Evolutionary conservation across 2,329 filamentous ascomycete genomes (phyloP).

Genomic region (Trichoderma sp.): DNA sequence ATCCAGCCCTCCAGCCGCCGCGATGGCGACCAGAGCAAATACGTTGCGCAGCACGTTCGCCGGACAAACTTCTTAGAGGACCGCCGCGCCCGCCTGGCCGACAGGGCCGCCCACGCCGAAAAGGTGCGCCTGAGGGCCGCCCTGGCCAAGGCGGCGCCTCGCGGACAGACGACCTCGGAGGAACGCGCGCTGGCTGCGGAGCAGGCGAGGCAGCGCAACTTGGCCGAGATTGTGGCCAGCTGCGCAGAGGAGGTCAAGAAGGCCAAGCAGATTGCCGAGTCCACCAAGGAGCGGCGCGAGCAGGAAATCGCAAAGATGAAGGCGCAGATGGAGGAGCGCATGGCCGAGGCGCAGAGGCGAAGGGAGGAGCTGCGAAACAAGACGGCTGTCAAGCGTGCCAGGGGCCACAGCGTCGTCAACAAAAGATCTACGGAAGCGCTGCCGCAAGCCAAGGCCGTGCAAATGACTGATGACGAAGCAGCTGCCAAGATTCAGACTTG

Average conservation of each 20-base stretch:
- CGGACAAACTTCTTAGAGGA: slow-evolving; percentile 78
- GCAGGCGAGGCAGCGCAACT: slow-evolving; percentile 72
- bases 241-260: slow-evolving; percentile 81
- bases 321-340: slow-evolving; percentile 73
- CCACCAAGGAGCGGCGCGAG: slow-evolving; percentile 76
- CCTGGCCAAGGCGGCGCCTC: slow-evolving; percentile 65
- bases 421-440: slow-evolving; percentile 50
- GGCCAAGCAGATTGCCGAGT: slow-evolving; percentile 78
- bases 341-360: slow-evolving; percentile 72
- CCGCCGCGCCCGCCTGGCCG: slow-evolving; percentile 74
- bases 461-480: slow-evolving; percentile 59
- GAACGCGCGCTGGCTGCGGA: slow-evolving; percentile 75
- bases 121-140: slow-evolving; percentile 77
- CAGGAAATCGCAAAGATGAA: slow-evolving; percentile 68
- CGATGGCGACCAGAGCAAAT: slow-evolving; percentile 64
- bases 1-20: slow-evolving; percentile 50
- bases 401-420: slow-evolving; percentile 51
- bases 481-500: slow-evolving; percentile 65
- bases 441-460: slow-evolving; percentile 46
- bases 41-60: slow-evolving; percentile 75
- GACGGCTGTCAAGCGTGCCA: slow-evolving; percentile 50
- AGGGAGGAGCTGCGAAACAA: slow-evolving; percentile 61
- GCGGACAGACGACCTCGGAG: slow-evolving; percentile 65
- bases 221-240: slow-evolving; percentile 76
- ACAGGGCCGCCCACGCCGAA: slow-evolving; percentile 77